Conservation (phyloP, 148 eudicot species). For the Polygonum aviculare region DNA sequence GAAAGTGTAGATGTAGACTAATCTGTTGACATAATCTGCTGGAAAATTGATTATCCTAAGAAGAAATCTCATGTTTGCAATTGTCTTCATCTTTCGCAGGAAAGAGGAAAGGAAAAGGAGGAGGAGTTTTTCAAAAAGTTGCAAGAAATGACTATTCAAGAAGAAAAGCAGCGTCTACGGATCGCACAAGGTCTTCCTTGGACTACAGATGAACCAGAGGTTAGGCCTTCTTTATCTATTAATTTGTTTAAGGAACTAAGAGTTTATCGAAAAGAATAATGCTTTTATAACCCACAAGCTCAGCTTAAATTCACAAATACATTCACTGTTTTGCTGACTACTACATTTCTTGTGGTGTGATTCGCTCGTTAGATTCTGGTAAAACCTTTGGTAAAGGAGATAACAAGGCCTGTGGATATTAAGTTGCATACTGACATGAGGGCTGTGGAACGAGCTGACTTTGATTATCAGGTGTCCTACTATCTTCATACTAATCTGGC, state of each 20-base stretch:
- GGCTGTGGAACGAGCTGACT: slow-evolving; percentile 85
- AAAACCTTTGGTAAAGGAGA: slow-evolving; percentile 79
- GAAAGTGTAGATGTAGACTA: too few relatives aligned
- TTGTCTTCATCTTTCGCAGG: slow-evolving; percentile 26
- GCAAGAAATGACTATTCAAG: slow-evolving; percentile 60
- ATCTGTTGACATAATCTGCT: too few relatives aligned
- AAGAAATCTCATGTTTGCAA: background rate
- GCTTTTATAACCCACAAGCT: too few relatives aligned
- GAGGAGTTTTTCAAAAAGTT: slow-evolving; percentile 74
- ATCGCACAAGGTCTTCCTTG: slow-evolving; percentile 92
- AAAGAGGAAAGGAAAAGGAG: slow-evolving; percentile 80
- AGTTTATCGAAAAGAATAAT: background rate
- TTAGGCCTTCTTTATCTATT: slow-evolving; percentile 3
- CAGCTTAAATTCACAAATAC: background rate
- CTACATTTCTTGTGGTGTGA: background rate
- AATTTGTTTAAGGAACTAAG: background rate
- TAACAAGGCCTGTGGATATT: slow-evolving; percentile 65
- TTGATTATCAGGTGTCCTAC: slow-evolving; percentile 61
- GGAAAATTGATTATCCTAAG: too few relatives aligned
- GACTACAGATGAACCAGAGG: slow-evolving; percentile 96
- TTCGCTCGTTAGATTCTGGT: slow-evolving; percentile 46
- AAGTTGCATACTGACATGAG: slow-evolving; percentile 72
- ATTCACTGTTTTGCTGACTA: background rate
- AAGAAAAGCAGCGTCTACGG: slow-evolving; percentile 75
- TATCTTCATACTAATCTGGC: background rate